phyloP scores from a whole-genome alignment of 805 yeast genomes.

The Yamadazyma tumulicola region DNA sequence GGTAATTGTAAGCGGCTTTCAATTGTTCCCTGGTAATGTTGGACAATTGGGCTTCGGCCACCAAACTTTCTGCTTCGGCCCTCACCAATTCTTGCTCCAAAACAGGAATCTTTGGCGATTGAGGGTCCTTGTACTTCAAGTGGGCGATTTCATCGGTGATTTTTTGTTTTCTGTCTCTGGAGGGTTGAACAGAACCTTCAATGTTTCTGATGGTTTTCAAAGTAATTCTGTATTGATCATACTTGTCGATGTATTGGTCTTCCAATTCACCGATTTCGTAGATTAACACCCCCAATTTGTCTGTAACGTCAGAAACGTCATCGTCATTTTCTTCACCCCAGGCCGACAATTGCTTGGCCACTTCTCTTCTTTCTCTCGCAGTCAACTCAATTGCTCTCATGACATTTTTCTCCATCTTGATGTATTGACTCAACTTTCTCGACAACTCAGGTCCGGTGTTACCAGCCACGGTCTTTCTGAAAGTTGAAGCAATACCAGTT shows the following conservation, averaged over 20 bases:
- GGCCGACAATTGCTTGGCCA: constrained; percentile 74
- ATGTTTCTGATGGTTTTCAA: constrained; percentile 78
- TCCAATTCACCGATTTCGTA: constrained; percentile 84
- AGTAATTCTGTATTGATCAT: constrained; percentile 83
- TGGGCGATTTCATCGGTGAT: constrained; percentile 83
- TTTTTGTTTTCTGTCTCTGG: constrained; percentile 81
- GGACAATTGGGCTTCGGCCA: constrained; percentile 88
- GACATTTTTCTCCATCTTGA: constrained; percentile 79
- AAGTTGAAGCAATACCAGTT: constrained; percentile 57
- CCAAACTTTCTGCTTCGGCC: constrained; percentile 88
- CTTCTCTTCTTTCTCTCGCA: constrained; percentile 74
- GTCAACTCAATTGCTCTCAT: constrained; percentile 75
- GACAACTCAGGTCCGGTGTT: constrained; percentile 78
- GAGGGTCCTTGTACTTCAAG: constrained; percentile 81
- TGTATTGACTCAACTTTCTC: constrained; percentile 67
- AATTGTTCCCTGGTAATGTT: constrained; percentile 85
- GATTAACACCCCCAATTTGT: constrained; percentile 78
- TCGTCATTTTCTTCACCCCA: constrained; percentile 91
- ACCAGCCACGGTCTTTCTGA: constrained; percentile 74
- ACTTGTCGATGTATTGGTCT: constrained; percentile 81
- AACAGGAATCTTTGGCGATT: constrained; percentile 74
- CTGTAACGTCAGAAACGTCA: constrained; percentile 82
- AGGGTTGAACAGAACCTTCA: constrained; percentile 84
- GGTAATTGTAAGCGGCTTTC: constrained; percentile 79
- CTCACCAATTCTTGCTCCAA: constrained; percentile 87